These are phyloP conservation scores for Capsella bursapastoris DNA, from an alignment of 345 rosid genomes.

Conservation along the genomic window DNA sequence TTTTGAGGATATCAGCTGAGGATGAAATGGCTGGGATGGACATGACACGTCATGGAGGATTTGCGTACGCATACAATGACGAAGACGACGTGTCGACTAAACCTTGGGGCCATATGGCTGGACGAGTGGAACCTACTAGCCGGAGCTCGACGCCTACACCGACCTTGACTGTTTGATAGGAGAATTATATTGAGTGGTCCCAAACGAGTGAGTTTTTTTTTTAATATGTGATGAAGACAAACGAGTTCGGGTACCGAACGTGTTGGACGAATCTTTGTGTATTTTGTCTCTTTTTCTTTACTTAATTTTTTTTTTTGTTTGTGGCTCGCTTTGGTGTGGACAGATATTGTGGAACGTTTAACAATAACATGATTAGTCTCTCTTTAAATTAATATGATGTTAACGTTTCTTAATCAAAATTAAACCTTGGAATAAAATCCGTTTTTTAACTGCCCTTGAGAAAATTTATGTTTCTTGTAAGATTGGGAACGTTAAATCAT, in stretches of 20 bases:
- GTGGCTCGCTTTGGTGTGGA: background rate
- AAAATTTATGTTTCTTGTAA: background rate
- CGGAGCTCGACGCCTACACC: constrained; percentile 33
- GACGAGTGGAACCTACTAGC: constrained; percentile 30
- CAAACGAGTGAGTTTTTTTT: background rate
- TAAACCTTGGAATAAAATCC: background rate
- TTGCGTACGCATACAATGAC: constrained; percentile 35
- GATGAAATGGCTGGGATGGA: constrained; percentile 38
- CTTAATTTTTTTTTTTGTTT: background rate
- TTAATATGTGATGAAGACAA: constrained; percentile 14
- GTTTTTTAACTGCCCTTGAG: background rate
- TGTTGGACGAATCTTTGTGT: constrained; percentile 18
- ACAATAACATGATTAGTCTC: background rate
- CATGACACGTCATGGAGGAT: constrained; percentile 36
- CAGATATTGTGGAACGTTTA: background rate
- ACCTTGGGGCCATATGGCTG: constrained; percentile 27
- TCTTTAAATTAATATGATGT: background rate
- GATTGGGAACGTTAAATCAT: background rate
- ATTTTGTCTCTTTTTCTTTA: background rate
- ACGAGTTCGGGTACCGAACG: constrained; percentile 13
- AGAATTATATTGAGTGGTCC: constrained; percentile 9
- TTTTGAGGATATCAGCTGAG: constrained; percentile 22
- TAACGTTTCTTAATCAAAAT: background rate
- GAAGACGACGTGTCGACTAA: constrained; percentile 17
- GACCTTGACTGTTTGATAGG: constrained; percentile 20